Evolutionary conservation across 495 filamentous ascomycete species (phyloP).

Genomic region (Cryomyces minteri): DNA sequence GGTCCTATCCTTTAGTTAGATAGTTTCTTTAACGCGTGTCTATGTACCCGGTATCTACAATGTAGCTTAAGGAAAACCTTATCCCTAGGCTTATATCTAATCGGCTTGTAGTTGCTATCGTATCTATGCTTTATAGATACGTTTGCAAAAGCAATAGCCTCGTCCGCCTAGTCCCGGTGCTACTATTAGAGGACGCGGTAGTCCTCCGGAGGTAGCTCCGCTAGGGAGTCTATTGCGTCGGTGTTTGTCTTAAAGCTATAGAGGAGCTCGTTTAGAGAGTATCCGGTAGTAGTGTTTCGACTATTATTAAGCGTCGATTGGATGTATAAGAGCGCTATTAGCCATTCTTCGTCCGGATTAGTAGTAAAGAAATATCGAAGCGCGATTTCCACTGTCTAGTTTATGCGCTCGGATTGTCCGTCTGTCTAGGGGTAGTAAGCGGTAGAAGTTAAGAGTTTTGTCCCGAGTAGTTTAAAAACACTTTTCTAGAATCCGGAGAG

Average conservation of each 20-base stretch:
- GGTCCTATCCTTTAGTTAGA: background rate
- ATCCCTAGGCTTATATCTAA: background rate
- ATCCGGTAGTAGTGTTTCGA: background rate
- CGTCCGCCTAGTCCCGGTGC: background rate
- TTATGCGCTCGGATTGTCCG: background rate
- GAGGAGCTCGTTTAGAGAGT: background rate
- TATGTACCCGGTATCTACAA: background rate
- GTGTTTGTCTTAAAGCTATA: background rate
- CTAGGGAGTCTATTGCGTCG: too few relatives aligned
- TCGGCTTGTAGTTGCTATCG: background rate
- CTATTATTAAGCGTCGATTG: background rate
- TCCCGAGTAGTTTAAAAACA: background rate
- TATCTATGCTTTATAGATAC: background rate
- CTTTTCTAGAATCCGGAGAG: background rate
- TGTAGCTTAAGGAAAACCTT: background rate
- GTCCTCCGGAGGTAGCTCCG: too few relatives aligned
- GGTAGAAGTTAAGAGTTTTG: background rate
- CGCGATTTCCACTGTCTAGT: conserved; percentile 1
- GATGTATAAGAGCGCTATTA: background rate
- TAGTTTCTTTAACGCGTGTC: background rate
- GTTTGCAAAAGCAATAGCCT: background rate
- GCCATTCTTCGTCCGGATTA: background rate
- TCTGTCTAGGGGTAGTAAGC: conserved; percentile 1
- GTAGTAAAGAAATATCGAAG: background rate
- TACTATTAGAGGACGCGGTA: too few relatives aligned